Conservation (phyloP, 306 rosid species). For the Lathyrus tuberosus region DNA sequence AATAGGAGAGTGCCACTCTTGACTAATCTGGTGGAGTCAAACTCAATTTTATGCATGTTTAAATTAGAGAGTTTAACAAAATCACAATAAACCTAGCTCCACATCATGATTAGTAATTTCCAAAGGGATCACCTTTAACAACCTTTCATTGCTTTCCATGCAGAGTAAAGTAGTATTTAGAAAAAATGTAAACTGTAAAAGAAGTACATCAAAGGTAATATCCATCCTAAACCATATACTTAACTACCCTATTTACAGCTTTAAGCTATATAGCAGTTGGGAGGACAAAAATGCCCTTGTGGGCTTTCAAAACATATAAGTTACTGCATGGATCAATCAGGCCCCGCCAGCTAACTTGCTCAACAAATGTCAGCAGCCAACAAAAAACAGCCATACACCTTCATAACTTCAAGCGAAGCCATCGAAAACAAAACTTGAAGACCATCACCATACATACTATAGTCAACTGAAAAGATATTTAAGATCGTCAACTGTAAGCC, state of each 20-base stretch:
- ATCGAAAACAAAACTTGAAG: constrained; percentile 29
- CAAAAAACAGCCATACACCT: constrained; percentile 33
- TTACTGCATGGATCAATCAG: constrained; percentile 31
- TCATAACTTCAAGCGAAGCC: not conserved
- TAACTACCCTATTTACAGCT: constrained; percentile 54
- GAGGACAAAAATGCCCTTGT: constrained; percentile 47
- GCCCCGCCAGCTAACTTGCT: constrained; percentile 25
- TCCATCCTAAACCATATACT: constrained; percentile 32
- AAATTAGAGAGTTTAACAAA: too few relatives aligned
- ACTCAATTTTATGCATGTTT: too few relatives aligned
- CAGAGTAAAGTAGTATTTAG: constrained; percentile 17
- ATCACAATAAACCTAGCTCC: not conserved
- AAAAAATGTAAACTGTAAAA: constrained; percentile 19
- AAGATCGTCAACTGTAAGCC: constrained; percentile 93
- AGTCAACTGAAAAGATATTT: constrained; percentile 70
- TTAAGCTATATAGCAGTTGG: constrained; percentile 43
- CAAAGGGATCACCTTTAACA: constrained; percentile 2
- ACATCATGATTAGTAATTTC: not conserved
- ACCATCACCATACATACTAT: constrained; percentile 25
- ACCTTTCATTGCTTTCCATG: constrained; percentile 11
- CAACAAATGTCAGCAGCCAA: constrained; percentile 34
- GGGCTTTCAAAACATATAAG: constrained; percentile 41
- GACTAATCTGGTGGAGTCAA: too few relatives aligned
- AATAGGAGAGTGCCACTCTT: too few relatives aligned
- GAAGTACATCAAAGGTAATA: constrained; percentile 20